phyloP scores from a whole-genome alignment of 73 alveolate species.

The Stentor roeselii region DNA sequence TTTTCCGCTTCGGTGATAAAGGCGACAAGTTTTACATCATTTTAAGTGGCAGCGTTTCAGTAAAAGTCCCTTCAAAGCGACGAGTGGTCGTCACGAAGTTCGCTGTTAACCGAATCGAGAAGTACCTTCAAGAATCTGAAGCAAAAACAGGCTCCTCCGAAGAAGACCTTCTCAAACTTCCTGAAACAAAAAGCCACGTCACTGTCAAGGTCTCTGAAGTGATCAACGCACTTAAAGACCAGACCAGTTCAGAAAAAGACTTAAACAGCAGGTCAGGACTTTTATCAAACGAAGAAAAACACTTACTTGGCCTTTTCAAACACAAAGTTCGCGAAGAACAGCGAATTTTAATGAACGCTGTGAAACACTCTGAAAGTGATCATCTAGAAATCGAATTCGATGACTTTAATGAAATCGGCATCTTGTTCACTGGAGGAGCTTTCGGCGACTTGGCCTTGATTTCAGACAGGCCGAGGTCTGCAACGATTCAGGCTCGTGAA shows the following conservation, averaged over 20 bases:
- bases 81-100: background rate
- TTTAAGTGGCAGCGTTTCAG: background rate
- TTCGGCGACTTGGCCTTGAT: slow-evolving; percentile 87
- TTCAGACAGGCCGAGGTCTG: slow-evolving; percentile 74
- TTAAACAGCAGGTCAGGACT: no score
- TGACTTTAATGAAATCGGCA: slow-evolving; percentile 28
- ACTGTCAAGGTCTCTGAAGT: no score
- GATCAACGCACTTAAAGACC: no score
- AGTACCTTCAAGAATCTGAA: background rate
- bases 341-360: background rate
- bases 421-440: slow-evolving; percentile 32
- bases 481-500: slow-evolving; percentile 58
- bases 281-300: background rate
- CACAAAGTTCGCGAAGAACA: background rate
- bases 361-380: background rate
- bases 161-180: background rate
- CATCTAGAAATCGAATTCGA: background rate
- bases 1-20: background rate
- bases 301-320: background rate
- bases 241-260: no score
- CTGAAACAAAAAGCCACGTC: background rate
- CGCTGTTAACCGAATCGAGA: background rate
- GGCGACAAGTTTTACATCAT: background rate
- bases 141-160: no score
- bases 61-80: background rate